Conservation (phyloP, 345 rosid species). For the Salix udensis region DNA sequence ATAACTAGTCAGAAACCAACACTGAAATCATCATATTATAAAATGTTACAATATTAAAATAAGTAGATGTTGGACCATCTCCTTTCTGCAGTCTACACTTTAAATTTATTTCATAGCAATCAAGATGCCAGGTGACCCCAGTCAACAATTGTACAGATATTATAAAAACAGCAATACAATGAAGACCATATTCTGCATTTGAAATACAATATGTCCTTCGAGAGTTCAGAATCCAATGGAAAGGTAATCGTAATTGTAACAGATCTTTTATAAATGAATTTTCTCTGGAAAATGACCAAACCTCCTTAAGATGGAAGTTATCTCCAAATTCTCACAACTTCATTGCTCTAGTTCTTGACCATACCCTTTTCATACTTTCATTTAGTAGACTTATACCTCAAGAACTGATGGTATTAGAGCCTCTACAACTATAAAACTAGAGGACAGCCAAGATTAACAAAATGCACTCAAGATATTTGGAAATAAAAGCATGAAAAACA, state of each 20-base stretch:
- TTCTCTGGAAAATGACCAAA: not conserved
- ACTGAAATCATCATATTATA: not conserved
- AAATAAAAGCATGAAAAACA: not conserved
- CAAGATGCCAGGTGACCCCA: not conserved
- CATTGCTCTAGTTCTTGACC: not conserved
- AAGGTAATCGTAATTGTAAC: not conserved
- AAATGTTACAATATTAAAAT: not conserved
- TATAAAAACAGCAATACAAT: not conserved
- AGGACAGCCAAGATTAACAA: not conserved
- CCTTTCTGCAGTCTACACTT: not conserved
- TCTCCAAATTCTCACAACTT: not conserved
- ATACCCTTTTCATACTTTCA: not conserved
- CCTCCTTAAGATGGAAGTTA: not conserved
- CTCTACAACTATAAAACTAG: not conserved
- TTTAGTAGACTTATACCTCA: not conserved
- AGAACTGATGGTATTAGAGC: not conserved
- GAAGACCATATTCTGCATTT: not conserved
- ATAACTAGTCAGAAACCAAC: not conserved
- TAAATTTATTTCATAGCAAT: not conserved
- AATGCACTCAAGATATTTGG: not conserved
- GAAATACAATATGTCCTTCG: not conserved
- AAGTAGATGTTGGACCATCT: not conserved
- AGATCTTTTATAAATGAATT: not conserved
- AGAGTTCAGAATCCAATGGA: not conserved
- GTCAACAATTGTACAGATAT: not conserved